Evolutionary conservation across 352 stramenopile genomes (phyloP).

Genomic region (Phytophthora brassicae): DNA sequence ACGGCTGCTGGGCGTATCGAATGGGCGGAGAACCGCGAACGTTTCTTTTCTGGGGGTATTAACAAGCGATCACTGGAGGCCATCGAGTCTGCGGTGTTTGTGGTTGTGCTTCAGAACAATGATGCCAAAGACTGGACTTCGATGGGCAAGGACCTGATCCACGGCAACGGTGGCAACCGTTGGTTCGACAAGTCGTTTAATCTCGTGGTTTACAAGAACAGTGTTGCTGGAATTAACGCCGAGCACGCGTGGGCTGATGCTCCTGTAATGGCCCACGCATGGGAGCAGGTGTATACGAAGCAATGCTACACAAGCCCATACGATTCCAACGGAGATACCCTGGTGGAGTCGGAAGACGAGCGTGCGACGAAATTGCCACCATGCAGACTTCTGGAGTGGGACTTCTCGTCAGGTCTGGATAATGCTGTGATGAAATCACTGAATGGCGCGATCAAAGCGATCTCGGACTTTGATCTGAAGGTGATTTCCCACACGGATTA

Average conservation of each 20-base stretch:
- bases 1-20: slow-evolving; percentile 82
- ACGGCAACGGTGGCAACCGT: slow-evolving; percentile 90
- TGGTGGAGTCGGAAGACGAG: slow-evolving; percentile 47
- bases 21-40: slow-evolving; percentile 88
- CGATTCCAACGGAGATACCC: slow-evolving; percentile 50
- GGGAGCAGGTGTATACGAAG: slow-evolving; percentile 76
- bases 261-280: slow-evolving; percentile 84
- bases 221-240: slow-evolving; percentile 91
- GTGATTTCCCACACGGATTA: slow-evolving; percentile 89
- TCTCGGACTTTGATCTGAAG: slow-evolving; percentile 89
- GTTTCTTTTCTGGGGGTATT: slow-evolving; percentile 85
- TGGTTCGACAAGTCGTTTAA: slow-evolving; percentile 99
- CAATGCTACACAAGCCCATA: slow-evolving; percentile 59
- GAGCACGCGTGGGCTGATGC: slow-evolving; percentile 95
- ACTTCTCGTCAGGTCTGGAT: slow-evolving; percentile 58
- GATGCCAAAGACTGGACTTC: slow-evolving; percentile 55
- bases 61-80: slow-evolving; percentile 86
- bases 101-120: slow-evolving; percentile 76
- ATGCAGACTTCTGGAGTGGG: slow-evolving; percentile 61
- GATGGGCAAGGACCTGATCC: slow-evolving; percentile 80
- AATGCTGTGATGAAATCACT: slow-evolving; percentile 57
- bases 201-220: slow-evolving; percentile 95
- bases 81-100: slow-evolving; percentile 81
- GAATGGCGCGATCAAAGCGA: slow-evolving; percentile 55
- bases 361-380: slow-evolving; percentile 46